Evolutionary conservation across 2,329 filamentous ascomycete genomes (phyloP).

Genomic region (Penicillium corylophilum): DNA sequence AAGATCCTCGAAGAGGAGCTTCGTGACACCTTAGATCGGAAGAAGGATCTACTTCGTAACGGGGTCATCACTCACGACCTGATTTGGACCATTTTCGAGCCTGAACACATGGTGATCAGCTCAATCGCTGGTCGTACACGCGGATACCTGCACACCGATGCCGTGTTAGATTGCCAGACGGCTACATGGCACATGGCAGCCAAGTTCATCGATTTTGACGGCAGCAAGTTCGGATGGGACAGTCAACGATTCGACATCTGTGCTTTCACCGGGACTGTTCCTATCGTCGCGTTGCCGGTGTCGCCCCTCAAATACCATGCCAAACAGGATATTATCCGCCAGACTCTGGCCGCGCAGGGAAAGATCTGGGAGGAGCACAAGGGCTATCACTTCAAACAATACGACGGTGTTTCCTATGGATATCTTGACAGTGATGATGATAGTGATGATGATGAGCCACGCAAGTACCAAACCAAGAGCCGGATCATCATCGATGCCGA

Average conservation of each 20-base stretch:
- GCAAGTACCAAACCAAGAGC: slow-evolving; percentile 41
- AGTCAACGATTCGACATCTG: slow-evolving; percentile 4
- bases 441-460: slow-evolving; percentile 19
- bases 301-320: slow-evolving; percentile 49
- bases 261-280: slow-evolving; percentile 35
- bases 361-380: slow-evolving; percentile 47
- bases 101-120: slow-evolving; percentile 21
- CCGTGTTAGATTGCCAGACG: neutral
- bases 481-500: slow-evolving; percentile 54
- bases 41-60: slow-evolving; percentile 53
- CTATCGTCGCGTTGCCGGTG: slow-evolving; percentile 43
- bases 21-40: slow-evolving; percentile 50
- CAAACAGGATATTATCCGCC: slow-evolving; percentile 38
- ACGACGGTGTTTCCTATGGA: slow-evolving; percentile 46
- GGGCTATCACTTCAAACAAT: slow-evolving; percentile 52
- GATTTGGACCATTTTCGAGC: slow-evolving; percentile 41
- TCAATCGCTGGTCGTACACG: slow-evolving; percentile 1
- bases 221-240: slow-evolving; percentile 17
- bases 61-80: slow-evolving; percentile 56
- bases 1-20: slow-evolving; percentile 54
- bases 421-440: slow-evolving; percentile 26
- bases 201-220: slow-evolving; percentile 23
- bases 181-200: slow-evolving; percentile 5
- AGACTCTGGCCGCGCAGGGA: slow-evolving; percentile 47
- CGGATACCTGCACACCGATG: slow-evolving; percentile 10